Base-by-base conservation (phyloP, 495 filamentous ascomycete species). In the Aspergillus affinis region DNA sequence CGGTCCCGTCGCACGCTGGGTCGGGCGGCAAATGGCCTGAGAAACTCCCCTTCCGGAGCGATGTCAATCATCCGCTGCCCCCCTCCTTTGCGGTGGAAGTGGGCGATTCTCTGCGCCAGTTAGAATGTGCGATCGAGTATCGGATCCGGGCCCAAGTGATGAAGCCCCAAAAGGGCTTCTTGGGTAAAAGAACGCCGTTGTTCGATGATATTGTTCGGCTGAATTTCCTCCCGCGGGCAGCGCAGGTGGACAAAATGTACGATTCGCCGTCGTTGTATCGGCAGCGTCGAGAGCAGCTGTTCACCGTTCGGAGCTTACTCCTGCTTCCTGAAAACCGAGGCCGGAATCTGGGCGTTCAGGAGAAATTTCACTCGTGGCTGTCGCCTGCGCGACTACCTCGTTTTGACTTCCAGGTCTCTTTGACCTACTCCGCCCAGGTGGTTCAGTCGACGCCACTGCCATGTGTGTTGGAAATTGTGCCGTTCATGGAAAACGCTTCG, bases 281-380 rank as follows among this genome's bases (percentile, higher is more conserved):
- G 13, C 41, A 64, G 0, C 21, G 50, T 5, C 41, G 41, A 10
- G 57, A 60, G 27, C 41, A 58, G 20, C 5, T 64, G 17, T 64
- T 64, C 23, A 60, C 36, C 8, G 49, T 64, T 8, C 53, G 54
- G 17, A 64, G 61, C 19, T 47, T 60, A 7, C 48, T 54, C 0
- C 13, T 64, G 6, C 58, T 60, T 18, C 57, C 53, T 32, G 61
- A 64, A 23, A 64, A 58, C 13, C 36, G 57, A 13, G 57, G 61
- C 2, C 52, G 57, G 18, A 57, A 32, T 15, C 26, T 60, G n/a
- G 54, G 19, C 6, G 1, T 60, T 6, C 27, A 49, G 32, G 57
- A 64, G n/a, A 64, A 54, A 41, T 32, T 60, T 18, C 53, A 48
- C 26, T 56, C 57, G 17, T 64, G 61, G 61, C 15, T 60, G 41